Evolutionary conservation across 2,329 filamentous ascomycete genomes (phyloP).

Genomic region (Laburnicola sp.): DNA sequence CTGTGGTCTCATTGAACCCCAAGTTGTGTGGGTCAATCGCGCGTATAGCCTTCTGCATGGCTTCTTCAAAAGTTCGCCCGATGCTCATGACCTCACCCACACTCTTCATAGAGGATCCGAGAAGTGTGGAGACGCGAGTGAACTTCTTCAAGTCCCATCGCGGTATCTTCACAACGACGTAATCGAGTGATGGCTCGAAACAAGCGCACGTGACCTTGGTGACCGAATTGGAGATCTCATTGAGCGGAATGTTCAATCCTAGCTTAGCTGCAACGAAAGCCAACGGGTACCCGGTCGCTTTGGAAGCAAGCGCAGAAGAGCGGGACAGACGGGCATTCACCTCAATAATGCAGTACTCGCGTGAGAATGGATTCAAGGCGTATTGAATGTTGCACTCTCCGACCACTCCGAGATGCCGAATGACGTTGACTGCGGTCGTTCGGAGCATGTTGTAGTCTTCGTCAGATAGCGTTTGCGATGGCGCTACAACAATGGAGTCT

Average conservation of each 20-base stretch:
- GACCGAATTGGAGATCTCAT: conserved; percentile 94
- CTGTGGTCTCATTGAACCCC: conserved; percentile 83
- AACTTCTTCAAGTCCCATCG: conserved; percentile 99
- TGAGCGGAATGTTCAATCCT: conserved; percentile 89
- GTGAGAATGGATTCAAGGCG: conserved; percentile 90
- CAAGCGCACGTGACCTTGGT: conserved; percentile 95
- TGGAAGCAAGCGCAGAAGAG: conserved; percentile 93
- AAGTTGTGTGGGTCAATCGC: conserved; percentile 94
- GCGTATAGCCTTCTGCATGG: conserved; percentile 96
- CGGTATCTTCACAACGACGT: conserved; percentile 98
- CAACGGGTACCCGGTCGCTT: conserved; percentile 93
- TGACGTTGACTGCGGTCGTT: conserved; percentile 95
- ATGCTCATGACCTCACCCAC: conserved; percentile 99
- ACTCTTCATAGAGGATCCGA: conserved; percentile 99
- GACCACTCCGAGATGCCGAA: conserved; percentile 93
- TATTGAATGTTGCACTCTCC: conserved; percentile 99
- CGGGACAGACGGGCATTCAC: conserved; percentile 95
- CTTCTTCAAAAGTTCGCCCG: conserved; percentile 94
- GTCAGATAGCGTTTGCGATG: conserved; percentile 93
- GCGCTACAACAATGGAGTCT: conserved; percentile 96
- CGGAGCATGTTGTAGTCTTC: conserved; percentile 99
- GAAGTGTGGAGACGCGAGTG: conserved; percentile 89
- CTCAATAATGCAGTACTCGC: conserved; percentile 98
- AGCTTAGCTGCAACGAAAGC: conserved; percentile 97
- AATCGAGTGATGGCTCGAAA: conserved; percentile 97